Conservation (phyloP, 2,329 filamentous ascomycete species). For the Xylariales sp. region DNA sequence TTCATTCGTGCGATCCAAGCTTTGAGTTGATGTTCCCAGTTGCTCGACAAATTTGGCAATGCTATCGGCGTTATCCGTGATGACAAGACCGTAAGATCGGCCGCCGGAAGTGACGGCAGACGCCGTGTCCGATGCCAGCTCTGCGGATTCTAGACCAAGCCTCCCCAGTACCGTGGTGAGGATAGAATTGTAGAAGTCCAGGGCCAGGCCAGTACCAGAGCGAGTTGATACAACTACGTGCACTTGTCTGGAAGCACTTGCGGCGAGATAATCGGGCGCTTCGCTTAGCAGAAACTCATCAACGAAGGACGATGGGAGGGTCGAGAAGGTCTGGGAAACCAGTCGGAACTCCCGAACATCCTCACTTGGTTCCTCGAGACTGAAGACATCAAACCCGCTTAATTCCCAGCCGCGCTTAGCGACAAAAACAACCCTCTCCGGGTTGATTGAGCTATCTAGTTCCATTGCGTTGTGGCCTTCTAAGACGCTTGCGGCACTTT, state of each 20-base stretch:
- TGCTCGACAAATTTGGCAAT: constrained; percentile 57
- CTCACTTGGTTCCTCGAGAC: constrained; percentile 26
- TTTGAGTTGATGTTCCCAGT: constrained; percentile 19
- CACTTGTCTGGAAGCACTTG: constrained; percentile 27
- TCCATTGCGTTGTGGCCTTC: too few relatives aligned
- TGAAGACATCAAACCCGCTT: constrained; percentile 28
- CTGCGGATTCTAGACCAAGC: constrained; percentile 31
- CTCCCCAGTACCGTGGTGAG: constrained; percentile 51
- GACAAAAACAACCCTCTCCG: constrained; percentile 27
- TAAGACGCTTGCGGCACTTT: too few relatives aligned
- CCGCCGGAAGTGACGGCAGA: constrained; percentile 4
- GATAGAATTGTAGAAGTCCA: constrained; percentile 48
- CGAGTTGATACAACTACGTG: constrained; percentile 64
- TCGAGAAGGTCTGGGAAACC: constrained; percentile 20
- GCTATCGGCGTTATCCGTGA: constrained; percentile 60
- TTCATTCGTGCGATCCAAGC: constrained; percentile 7
- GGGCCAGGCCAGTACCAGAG: constrained; percentile 59
- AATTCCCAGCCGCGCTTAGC: constrained; percentile 9
- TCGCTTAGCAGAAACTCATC: constrained; percentile 28
- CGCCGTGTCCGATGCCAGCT: constrained; percentile 3
- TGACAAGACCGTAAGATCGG: constrained; percentile 46
- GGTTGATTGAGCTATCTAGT: constrained; percentile 12
- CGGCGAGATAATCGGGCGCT: constrained; percentile 32
- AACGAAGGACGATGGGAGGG: constrained; percentile 32
- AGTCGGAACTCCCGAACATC: constrained; percentile 19